Percentiles rank a stretch among this genome's conserved stretches.
Conservation (phyloP, 1,139 yeast genomes). For the Suhomyces wounanorum region DNA sequence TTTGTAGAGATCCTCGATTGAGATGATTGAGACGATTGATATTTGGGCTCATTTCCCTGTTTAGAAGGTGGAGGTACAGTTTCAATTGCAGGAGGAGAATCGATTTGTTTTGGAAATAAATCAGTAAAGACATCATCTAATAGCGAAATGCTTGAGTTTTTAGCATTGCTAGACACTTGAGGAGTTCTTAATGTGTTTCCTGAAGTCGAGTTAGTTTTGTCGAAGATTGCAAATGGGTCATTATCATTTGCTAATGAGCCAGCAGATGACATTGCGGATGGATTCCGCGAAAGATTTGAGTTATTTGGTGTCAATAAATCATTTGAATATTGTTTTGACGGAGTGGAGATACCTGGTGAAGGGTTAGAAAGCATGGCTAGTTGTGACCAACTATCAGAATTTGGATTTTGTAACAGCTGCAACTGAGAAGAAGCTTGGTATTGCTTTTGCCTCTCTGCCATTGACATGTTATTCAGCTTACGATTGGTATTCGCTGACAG, state of each 20-base stretch:
- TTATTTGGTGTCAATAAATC: slow-evolving; percentile 8
- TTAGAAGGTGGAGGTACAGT: neutral
- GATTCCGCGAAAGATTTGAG: slow-evolving; percentile 9
- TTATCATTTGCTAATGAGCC: slow-evolving; percentile 3
- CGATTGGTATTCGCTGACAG: slow-evolving; percentile 31
- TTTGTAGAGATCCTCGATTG: neutral
- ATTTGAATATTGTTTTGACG: neutral
- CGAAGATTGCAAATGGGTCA: slow-evolving; percentile 25
- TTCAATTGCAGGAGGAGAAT: neutral
- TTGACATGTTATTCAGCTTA: slow-evolving; percentile 18
- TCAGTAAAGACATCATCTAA: slow-evolving; percentile 50
- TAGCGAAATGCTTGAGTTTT: slow-evolving; percentile 17
- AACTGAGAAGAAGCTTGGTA: slow-evolving; percentile 5
- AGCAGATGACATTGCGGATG: slow-evolving; percentile 12
- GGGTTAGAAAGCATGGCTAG: slow-evolving; percentile 19
- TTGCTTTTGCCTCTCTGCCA: slow-evolving; percentile 25
- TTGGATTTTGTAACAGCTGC: slow-evolving; percentile 10
- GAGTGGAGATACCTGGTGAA: slow-evolving; percentile 8
- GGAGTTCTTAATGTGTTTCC: neutral
- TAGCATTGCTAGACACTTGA: neutral
- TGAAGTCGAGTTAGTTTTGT: slow-evolving; percentile 1
- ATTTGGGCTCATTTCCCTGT: neutral
- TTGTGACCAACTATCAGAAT: slow-evolving; percentile 22
- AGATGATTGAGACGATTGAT: neutral
- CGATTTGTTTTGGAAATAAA: slow-evolving; percentile 24